Conservation (phyloP, 495 filamentous ascomycete species). For the Penicillium ucsense region DNA sequence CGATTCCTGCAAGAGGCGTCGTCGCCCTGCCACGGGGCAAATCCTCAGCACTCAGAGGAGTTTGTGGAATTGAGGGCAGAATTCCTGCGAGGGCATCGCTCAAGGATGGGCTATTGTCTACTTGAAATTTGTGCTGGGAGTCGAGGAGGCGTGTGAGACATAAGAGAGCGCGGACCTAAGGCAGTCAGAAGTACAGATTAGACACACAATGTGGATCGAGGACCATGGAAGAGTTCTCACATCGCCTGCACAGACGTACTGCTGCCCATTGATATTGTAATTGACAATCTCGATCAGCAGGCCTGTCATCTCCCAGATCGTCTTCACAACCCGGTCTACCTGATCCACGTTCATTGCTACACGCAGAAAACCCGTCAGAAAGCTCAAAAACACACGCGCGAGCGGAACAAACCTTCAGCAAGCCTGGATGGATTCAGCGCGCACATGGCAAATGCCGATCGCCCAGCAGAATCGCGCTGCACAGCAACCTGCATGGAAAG, state of each 20-base stretch:
- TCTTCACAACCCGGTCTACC: slow-evolving; percentile 6
- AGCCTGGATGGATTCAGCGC: slow-evolving; percentile 32
- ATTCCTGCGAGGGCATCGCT: no score
- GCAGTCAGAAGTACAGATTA: no score
- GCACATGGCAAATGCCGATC: slow-evolving; percentile 28
- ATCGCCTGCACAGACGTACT: slow-evolving; percentile 36
- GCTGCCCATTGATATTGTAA: slow-evolving; percentile 25
- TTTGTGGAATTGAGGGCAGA: no score
- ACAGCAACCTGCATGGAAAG: slow-evolving; percentile 31
- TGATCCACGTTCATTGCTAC: background rate
- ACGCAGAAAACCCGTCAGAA: background rate
- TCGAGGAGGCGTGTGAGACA: no score
- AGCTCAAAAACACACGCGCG: background rate
- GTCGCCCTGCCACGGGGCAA: slow-evolving; percentile 19
- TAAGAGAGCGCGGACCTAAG: no score
- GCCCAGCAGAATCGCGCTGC: slow-evolving; percentile 17
- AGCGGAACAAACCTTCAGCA: slow-evolving; percentile 10
- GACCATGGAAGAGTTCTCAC: slow-evolving; percentile 7
- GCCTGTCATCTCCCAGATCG: slow-evolving; percentile 11
- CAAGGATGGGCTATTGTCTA: background rate
- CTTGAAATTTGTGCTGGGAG: background rate
- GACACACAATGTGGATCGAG: no score
- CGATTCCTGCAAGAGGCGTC: slow-evolving; percentile 31
- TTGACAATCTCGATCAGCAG: slow-evolving; percentile 34
- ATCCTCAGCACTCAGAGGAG: no score